Percentiles rank a stretch among this genome's conserved stretches.
Conservation (phyloP, 139 green algal genomes). For the Chlamydomonas incerta region DNA sequence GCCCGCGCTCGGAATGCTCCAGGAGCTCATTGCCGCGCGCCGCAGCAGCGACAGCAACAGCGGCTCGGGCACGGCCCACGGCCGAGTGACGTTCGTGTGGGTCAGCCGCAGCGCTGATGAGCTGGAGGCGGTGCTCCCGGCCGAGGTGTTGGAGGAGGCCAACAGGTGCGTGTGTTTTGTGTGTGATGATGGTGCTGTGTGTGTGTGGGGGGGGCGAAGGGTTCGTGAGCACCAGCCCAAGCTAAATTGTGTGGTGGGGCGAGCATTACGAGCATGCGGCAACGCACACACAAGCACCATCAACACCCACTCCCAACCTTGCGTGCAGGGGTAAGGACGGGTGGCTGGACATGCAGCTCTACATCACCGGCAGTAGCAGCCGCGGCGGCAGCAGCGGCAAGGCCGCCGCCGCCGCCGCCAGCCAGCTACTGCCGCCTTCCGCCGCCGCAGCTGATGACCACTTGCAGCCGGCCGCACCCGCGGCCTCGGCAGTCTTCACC, state of each 20-base stretch:
- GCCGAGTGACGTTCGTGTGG: background rate
- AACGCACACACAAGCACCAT: too few species aligned
- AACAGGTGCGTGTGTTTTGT: background rate
- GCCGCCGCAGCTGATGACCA: background rate
- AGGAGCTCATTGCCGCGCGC: slow-evolving; percentile 10
- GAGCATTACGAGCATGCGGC: background rate
- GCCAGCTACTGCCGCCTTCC: background rate
- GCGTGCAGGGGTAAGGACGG: background rate
- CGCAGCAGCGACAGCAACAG: background rate
- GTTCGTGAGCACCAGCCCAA: too few species aligned
- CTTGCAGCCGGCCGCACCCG: too few species aligned
- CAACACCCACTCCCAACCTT: too few species aligned
- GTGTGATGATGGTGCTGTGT: background rate
- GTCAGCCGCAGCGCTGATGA: slow-evolving; percentile 24
- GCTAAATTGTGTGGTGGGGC: too few species aligned
- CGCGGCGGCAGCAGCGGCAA: too few species aligned
- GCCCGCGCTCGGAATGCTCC: slow-evolving; percentile 26
- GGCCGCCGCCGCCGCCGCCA: background rate
- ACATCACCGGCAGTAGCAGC: background rate
- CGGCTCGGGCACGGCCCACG: background rate
- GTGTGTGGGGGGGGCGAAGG: too few species aligned
- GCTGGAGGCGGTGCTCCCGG: background rate
- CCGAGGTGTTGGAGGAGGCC: slow-evolving; percentile 15
- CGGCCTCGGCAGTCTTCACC: too few species aligned
- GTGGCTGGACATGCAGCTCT: slow-evolving; percentile 31